Evolutionary conservation across 106 monocot species (phyloP), one percentile per base, ranked within the genome.

Genomic region (Dendrobium nobile): DNA sequence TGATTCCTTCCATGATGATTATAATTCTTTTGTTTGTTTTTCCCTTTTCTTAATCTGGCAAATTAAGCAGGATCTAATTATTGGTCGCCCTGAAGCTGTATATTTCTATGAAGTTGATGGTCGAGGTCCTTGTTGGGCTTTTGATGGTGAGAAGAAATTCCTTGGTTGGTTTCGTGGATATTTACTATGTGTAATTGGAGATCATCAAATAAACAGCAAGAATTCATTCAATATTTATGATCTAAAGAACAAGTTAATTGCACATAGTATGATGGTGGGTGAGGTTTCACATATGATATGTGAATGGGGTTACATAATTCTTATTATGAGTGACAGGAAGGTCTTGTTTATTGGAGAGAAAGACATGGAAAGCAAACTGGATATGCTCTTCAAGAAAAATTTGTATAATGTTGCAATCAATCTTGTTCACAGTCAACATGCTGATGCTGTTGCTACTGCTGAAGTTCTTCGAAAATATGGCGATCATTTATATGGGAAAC

Each of bases 361-460:
- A 82, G 97, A 98, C 65, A 98, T 98, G 97, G 94, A 98, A 81
- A 98, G 97, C 81, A 98, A 98, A 84, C 77, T 98, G 79, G 94
- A 98, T 82, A 94, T 98, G 97, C 83, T 98, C 18, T 98, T 94
- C 78, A 98, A 94, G 88, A 98, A 98, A 82, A 95, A 95, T 83
- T 78, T 95, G 75, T 98, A 98, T 86, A 94, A 94, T 77, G 92
- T 95, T 75, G 97, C 97, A 8, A 92, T 98, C 43, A 98, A 98
- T 84, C 84, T 98, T 80, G 94, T 98, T 48, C 94, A 95, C 76
- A 98, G 94, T 78, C 94, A 98, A 41, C 92, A 98, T 84, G 94
- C 94, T 68, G 97, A 98, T 89, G 85, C 94, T 82, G 90, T 87
- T 56, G 92, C 97, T 15, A 98, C 97, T 27, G 90, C 97, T 75